Evolutionary conservation across 805 yeast genomes (phyloP).

Genomic region (Barnettozyma botsteinii): DNA sequence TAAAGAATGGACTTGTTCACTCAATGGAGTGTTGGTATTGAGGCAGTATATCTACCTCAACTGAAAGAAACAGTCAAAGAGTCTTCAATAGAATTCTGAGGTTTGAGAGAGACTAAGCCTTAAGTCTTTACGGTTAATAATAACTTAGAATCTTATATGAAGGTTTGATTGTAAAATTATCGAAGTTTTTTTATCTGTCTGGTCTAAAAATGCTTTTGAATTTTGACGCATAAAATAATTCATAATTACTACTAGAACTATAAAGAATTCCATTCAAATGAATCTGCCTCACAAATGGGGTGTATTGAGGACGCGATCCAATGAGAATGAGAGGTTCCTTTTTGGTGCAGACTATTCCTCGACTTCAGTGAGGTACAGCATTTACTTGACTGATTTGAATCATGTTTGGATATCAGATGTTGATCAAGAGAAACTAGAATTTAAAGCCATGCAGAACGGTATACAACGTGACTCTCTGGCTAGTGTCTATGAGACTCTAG

Average conservation of each 20-base stretch:
- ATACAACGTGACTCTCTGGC: conserved; percentile 11
- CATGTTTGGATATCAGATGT: conserved; percentile 23
- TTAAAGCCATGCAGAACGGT: conserved; percentile 16
- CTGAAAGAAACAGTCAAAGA: too few species aligned
- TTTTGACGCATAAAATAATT: not conserved
- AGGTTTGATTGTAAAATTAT: too few species aligned
- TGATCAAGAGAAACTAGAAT: conserved; percentile 11
- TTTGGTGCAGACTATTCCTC: conserved; percentile 19
- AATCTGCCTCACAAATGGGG: conserved; percentile 21
- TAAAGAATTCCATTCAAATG: conserved; percentile 9
- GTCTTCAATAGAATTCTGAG: too few species aligned
- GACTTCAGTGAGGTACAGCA: conserved; percentile 7
- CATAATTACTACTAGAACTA: not conserved
- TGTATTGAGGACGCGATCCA: conserved; percentile 11
- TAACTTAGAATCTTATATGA: too few species aligned
- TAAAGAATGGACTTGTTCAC: too few species aligned
- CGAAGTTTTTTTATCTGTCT: too few species aligned
- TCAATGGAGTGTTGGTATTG: too few species aligned
- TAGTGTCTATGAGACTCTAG: conserved; percentile 11
- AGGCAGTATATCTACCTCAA: too few species aligned
- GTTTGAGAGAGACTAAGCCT: too few species aligned
- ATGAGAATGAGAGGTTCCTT: conserved; percentile 10
- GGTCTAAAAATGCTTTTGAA: too few species aligned
- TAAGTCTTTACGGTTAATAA: too few species aligned
- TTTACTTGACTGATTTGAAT: conserved; percentile 21